Percentiles rank a stretch among this genome's conserved stretches.
These are phyloP conservation scores for Annulohypoxylon maeteangense DNA, from an alignment of 495 filamentous ascomycete genomes.

Conservation along the genomic window DNA sequence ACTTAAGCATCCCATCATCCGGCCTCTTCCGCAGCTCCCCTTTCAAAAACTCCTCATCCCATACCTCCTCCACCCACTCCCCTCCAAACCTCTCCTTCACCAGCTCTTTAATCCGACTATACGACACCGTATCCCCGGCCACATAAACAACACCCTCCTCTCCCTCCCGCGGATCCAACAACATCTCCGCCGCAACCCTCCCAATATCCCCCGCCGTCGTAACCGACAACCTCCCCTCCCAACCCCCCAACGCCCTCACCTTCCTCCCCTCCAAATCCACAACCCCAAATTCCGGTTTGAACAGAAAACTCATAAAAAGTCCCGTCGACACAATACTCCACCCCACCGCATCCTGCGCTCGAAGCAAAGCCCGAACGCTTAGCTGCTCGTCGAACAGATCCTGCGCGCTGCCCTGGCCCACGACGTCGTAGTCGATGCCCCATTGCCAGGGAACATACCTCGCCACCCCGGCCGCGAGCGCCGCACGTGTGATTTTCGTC, in stretches of 20 bases:
- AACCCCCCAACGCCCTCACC: conserved; percentile 64
- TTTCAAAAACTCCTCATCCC: conserved; percentile 53
- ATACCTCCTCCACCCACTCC: conserved; percentile 58
- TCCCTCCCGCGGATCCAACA: conserved; percentile 47
- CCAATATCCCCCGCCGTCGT: conserved; percentile 70
- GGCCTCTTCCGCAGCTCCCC: conserved; percentile 57
- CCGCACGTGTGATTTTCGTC: conserved; percentile 61
- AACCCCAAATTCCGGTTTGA: conserved; percentile 66
- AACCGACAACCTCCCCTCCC: conserved; percentile 66
- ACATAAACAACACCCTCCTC: conserved; percentile 59
- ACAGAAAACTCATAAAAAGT: conserved; percentile 73
- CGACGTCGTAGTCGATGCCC: conserved; percentile 70
- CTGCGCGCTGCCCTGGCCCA: conserved; percentile 64
- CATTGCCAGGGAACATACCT: conserved; percentile 74
- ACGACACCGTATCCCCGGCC: conserved; percentile 69
- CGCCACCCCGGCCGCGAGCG: conserved; percentile 55
- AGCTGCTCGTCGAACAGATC: conserved; percentile 72
- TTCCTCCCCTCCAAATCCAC: conserved; percentile 53
- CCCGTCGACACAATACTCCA: conserved; percentile 72
- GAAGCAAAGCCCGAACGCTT: conserved; percentile 63
- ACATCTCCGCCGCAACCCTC: conserved; percentile 62
- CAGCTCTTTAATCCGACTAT: conserved; percentile 60
- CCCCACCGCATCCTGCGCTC: conserved; percentile 55
- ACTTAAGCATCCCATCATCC: conserved; percentile 64
- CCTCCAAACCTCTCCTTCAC: conserved; percentile 56